These are phyloP conservation scores for Aspergillus uvarum DNA, from an alignment of 2,329 filamentous ascomycete genomes.

Conservation along the genomic window DNA sequence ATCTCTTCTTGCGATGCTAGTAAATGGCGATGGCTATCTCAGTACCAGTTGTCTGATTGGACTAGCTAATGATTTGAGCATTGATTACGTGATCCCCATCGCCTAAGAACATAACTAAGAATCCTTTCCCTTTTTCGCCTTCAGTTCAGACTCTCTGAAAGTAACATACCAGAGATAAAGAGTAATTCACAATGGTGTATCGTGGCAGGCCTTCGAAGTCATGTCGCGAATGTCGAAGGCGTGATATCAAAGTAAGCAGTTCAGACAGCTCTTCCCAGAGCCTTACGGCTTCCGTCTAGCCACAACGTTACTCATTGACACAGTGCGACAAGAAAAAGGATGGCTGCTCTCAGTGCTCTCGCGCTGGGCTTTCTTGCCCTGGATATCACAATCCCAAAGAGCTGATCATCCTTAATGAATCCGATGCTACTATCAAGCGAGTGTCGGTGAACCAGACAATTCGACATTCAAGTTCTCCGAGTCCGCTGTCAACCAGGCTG, in stretches of 20 bases:
- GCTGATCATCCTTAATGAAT: constrained; percentile 4
- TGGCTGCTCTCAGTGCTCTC: constrained; percentile 6
- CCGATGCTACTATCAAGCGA: background rate
- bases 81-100: no score
- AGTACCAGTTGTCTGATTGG: no score
- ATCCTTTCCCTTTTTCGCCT: no score
- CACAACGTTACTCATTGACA: background rate
- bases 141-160: no score
- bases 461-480: background rate
- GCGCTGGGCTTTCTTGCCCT: background rate
- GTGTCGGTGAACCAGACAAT: background rate
- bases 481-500: background rate
- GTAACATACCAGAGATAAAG: no score
- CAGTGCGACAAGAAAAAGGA: constrained; percentile 7
- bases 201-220: constrained; percentile 9
- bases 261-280: background rate
- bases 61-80: no score
- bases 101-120: no score
- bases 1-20: no score
- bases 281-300: background rate
- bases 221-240: constrained; percentile 6
- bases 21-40: no score
- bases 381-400: background rate
- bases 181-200: background rate
- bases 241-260: constrained; percentile 6